Percentiles rank a stretch among this genome's conserved stretches.
Evolutionary conservation across 306 rosid species (phyloP).

Genomic region (Potentilla sterilis): DNA sequence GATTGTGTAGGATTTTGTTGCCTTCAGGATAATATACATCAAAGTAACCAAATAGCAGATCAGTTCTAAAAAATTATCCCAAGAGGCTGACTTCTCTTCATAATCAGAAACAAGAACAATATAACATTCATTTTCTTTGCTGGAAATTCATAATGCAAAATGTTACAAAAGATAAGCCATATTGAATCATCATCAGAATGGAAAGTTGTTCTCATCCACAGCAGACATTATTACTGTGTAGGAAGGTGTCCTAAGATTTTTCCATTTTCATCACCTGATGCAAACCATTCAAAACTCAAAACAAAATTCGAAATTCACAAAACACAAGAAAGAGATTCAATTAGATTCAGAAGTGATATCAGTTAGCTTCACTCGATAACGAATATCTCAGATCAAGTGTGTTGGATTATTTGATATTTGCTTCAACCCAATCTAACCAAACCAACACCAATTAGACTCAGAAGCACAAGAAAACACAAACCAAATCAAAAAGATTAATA

Average conservation of each 20-base stretch:
- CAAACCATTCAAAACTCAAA: neutral
- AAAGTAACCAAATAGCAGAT: no score
- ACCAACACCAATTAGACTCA: neutral
- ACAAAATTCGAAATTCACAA: neutral
- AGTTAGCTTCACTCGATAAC: slow-evolving; percentile 30
- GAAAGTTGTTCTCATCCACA: slow-evolving; percentile 45
- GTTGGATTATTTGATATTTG: slow-evolving; percentile 38
- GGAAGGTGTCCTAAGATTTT: slow-evolving; percentile 54
- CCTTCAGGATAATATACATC: no score
- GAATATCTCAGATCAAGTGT: slow-evolving; percentile 49
- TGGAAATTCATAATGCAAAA: no score
- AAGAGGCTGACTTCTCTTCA: no score
- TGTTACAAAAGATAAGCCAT: neutral
- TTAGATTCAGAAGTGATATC: slow-evolving; percentile 37
- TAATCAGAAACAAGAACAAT: neutral
- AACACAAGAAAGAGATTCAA: rapidly evolving
- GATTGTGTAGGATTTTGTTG: no score
- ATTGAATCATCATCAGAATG: slow-evolving; percentile 40
- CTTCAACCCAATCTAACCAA: slow-evolving; percentile 37
- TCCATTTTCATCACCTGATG: slow-evolving; percentile 36
- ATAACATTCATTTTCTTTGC: no score
- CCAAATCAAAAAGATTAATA: rapidly evolving
- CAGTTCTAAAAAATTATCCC: no score
- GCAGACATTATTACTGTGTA: slow-evolving; percentile 29
- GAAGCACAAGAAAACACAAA: neutral